Conservation (phyloP, 1,284 basidiomycete genomes). For the Cryptococcus jaspeensis region DNA sequence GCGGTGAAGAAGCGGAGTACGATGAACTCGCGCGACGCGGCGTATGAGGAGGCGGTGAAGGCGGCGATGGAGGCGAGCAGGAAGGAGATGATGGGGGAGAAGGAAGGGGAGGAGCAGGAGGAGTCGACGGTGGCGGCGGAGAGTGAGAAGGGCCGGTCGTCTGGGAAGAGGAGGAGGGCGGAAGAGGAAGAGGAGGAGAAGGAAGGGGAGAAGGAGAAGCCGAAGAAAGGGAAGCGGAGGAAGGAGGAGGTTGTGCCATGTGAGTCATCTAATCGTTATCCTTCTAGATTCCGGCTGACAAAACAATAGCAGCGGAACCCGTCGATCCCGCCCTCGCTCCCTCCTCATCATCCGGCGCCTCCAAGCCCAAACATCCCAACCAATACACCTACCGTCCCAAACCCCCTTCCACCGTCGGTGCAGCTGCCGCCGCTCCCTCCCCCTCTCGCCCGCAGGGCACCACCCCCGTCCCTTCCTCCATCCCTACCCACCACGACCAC, state of each 20-base stretch:
- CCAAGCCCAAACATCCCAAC: slow-evolving; percentile 56
- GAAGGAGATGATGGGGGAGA: slow-evolving; percentile 25
- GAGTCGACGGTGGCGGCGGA: slow-evolving; percentile 20
- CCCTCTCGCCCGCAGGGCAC: slow-evolving; percentile 5
- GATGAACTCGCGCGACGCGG: slow-evolving; percentile 95
- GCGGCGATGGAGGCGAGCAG: slow-evolving; percentile 57
- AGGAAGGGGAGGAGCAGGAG: slow-evolving; percentile 42
- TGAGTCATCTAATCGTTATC: slow-evolving; percentile 15
- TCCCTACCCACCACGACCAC: slow-evolving; percentile 40
- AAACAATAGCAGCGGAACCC: slow-evolving; percentile 5
- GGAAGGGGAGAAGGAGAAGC: slow-evolving; percentile 18
- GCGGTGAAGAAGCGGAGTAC: slow-evolving; percentile 79
- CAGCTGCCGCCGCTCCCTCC: background rate
- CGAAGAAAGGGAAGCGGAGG: slow-evolving; percentile 44
- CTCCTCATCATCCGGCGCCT: background rate
- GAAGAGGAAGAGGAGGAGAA: slow-evolving; percentile 33
- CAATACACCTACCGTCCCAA: slow-evolving; percentile 62
- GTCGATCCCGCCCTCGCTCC: too few species aligned
- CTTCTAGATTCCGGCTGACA: background rate
- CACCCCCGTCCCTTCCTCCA: slow-evolving; percentile 12
- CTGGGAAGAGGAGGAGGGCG: slow-evolving; percentile 9
- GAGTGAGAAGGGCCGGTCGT: slow-evolving; percentile 11
- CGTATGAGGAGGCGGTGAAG: slow-evolving; percentile 78
- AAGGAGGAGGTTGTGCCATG: slow-evolving; percentile 42
- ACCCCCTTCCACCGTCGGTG: slow-evolving; percentile 19